Evolutionary conservation across 1,139 yeast species (phyloP).

Genomic region (Magnusiomyces suaveolens): DNA sequence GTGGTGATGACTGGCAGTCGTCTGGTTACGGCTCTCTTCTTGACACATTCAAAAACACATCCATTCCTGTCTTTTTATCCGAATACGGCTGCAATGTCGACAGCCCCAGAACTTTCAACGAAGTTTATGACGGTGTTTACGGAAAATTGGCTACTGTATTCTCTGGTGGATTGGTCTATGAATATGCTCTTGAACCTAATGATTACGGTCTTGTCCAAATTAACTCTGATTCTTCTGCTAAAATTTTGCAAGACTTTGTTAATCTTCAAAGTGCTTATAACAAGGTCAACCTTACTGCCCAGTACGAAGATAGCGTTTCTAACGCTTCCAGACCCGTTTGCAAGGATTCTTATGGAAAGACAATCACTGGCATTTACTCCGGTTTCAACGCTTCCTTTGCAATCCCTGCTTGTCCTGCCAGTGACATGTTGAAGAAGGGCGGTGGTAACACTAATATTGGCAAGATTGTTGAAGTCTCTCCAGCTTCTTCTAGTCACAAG

Average conservation of each 20-base stretch:
- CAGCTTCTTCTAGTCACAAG: conserved; percentile 36
- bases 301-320: conserved; percentile 12
- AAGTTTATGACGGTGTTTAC: conserved; percentile 42
- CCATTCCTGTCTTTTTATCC: conserved; percentile 75
- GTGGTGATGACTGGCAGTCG: conserved; percentile 36
- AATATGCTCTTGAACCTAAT: conserved; percentile 79
- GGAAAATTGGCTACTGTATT: conserved; percentile 44
- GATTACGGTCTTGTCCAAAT: conserved; percentile 77
- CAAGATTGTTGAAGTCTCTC: conserved; percentile 35
- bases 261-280: conserved; percentile 25
- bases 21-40: conserved; percentile 67
- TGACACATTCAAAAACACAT: conserved; percentile 47
- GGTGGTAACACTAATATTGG: conserved; percentile 45
- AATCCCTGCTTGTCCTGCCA: conserved; percentile 36
- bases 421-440: conserved; percentile 41
- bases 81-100: too few relatives aligned
- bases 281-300: conserved; percentile 15
- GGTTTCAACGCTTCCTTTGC: conserved; percentile 33
- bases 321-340: conserved; percentile 10
- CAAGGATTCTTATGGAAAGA: conserved; percentile 25
- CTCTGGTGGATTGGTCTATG: conserved; percentile 91
- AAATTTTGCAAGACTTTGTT: conserved; percentile 27
- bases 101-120: conserved; percentile 70
- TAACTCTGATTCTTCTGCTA: conserved; percentile 46
- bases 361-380: conserved; percentile 32